Base-by-base conservation (phyloP, 1,284 basidiomycete species). In the Meripilus lineatus region DNA sequence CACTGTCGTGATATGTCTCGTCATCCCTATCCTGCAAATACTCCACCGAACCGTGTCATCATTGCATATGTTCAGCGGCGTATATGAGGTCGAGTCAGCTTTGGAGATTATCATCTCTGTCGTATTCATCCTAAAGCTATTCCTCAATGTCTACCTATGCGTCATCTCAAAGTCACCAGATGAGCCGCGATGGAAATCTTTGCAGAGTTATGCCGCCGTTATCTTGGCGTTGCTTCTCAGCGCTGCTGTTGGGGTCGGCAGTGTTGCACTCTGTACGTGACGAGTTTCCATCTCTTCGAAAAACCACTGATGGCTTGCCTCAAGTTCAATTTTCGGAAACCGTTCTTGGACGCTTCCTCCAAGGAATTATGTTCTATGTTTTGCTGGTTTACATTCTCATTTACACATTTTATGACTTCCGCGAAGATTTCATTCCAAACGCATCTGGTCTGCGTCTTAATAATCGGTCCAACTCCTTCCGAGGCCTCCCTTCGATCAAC, bases 291-390 rank as follows among this genome's bases (percentile, higher is more conserved):
- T 37, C 21, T 30, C 34, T 8, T 38, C 4, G 6, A 33, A 6
- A 14, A 21, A 5, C 4, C 20, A 57, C 30, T 44, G 30, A 28
- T 42, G 46, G 5, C 34, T 42, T 21, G n/a, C 38, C 23, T 23
- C 6, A 49, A 88, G 84, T 81, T 56, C 63, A 70, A 45, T 86
- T 87, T 55, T 76, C 84, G 2, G 85, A 88, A 59, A 77, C 77
- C 8, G 69, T 72, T 6, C 63, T 84, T 4, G 86, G 84, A n/a
- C 78, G 82, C 33, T 77, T 88, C 53, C 68, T 89, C 45, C 78
- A 81, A 53, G 79, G 78, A 14, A 61, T 80, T 36, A 80, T 84
- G 54, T 49, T 82, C n/a, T 88, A 81, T 55, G 69, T 80, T 35
- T 58, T 82, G 32, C 68, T 84, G 42, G 63, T 86, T 18, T 77